Conservation (phyloP, 345 rosid genomes). For the Eucalyptus rudis region DNA sequence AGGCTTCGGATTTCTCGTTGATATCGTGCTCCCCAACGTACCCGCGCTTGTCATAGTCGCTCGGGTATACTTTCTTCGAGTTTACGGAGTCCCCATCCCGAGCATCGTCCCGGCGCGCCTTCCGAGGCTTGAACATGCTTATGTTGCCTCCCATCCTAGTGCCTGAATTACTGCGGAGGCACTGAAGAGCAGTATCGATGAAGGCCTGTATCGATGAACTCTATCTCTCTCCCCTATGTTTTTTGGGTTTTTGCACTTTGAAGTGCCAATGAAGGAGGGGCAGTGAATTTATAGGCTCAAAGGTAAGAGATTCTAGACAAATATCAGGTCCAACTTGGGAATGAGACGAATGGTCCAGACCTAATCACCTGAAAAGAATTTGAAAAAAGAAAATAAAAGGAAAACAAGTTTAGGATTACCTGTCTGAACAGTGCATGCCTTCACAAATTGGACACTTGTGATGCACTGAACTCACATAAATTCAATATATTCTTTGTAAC, state of each 20-base stretch:
- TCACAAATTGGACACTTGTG: background rate
- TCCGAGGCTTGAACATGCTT: constrained; percentile 12
- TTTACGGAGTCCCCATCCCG: constrained; percentile 3
- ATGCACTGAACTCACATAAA: background rate
- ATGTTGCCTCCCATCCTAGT: constrained; percentile 14
- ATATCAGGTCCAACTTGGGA: background rate
- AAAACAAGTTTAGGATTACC: background rate
- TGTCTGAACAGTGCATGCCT: background rate
- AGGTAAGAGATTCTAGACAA: background rate
- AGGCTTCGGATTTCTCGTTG: constrained; percentile 34
- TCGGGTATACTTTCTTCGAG: constrained; percentile 19
- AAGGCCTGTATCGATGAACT: background rate
- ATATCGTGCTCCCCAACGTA: constrained; percentile 37
- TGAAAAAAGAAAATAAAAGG: background rate
- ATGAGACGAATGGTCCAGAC: background rate
- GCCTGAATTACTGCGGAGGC: background rate
- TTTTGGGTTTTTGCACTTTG: background rate
- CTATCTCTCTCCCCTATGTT: background rate
- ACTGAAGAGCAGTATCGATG: background rate
- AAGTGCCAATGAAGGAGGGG: background rate
- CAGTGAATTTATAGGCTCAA: background rate
- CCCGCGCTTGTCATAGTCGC: constrained; percentile 14
- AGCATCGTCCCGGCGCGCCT: constrained; percentile 7
- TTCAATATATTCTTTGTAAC: background rate
- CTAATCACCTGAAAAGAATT: background rate